Evolutionary conservation across 371 early-diverging fungal genomes (phyloP).

Genomic region (Mortierella sp.): DNA sequence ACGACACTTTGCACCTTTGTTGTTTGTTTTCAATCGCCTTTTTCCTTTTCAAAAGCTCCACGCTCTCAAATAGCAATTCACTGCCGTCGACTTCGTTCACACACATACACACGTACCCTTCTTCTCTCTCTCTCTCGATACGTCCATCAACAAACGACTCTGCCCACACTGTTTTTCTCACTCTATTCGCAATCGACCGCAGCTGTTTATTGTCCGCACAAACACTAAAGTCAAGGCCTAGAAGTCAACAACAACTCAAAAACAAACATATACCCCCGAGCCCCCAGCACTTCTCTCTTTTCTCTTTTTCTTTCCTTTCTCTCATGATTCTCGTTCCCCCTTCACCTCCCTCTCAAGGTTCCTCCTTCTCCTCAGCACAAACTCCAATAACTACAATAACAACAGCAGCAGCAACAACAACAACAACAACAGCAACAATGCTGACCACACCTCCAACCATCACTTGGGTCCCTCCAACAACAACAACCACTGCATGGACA

Average conservation of each 20-base stretch:
- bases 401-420: not conserved
- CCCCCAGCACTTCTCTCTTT: not conserved
- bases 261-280: not conserved
- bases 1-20: not conserved
- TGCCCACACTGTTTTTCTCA: not conserved
- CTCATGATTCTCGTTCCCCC: not conserved
- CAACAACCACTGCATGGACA: not conserved
- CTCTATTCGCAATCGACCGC: not conserved
- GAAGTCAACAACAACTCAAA: not conserved
- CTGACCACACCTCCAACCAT: not conserved
- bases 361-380: not conserved
- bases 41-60: not conserved
- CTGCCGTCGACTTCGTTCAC: not conserved
- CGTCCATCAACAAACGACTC: not conserved
- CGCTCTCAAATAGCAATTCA: not conserved
- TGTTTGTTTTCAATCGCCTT: not conserved
- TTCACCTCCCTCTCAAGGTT: not conserved
- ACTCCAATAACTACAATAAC: not conserved
- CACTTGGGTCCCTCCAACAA: not conserved
- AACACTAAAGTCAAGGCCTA: not conserved
- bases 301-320: not conserved
- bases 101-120: not conserved
- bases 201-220: constrained; percentile 1
- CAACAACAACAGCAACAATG: not conserved
- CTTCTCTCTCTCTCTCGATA: not conserved